These are phyloP conservation scores for Huntiella abstrusa DNA, from an alignment of 2,329 filamentous ascomycete species.

Conservation along the genomic window DNA sequence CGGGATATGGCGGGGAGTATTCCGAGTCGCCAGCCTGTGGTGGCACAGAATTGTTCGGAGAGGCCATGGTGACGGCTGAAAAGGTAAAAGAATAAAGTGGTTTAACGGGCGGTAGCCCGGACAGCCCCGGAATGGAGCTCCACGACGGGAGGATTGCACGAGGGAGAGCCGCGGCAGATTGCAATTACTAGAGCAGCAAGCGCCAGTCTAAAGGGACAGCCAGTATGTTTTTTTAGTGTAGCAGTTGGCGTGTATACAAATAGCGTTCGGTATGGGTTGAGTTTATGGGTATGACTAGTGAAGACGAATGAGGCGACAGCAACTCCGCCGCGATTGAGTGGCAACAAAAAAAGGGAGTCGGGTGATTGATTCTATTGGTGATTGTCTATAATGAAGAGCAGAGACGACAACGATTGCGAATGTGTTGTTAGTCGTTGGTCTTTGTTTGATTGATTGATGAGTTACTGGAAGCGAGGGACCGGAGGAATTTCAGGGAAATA, in stretches of 20 bases:
- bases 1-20: background rate
- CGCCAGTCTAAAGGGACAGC: background rate
- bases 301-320: too few relatives aligned
- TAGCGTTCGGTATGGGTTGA: too few relatives aligned
- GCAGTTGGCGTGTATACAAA: too few relatives aligned
- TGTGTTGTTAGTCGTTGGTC: background rate
- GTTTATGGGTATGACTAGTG: too few relatives aligned
- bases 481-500: background rate
- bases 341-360: background rate
- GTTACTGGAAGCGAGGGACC: background rate
- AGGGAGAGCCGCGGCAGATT: conserved; percentile 7
- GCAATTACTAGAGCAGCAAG: background rate
- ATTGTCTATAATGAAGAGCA: background rate
- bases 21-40: background rate
- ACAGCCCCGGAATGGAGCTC: conserved; percentile 12
- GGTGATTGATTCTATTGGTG: background rate
- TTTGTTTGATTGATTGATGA: background rate
- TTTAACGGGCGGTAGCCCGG: conserved; percentile 11
- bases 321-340: background rate
- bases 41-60: background rate
- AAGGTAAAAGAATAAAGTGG: conserved; percentile 4
- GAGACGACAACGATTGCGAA: background rate
- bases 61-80: conserved; percentile 4
- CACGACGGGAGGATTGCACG: conserved; percentile 11
- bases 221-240: background rate